Base-by-base conservation (phyloP, 768 basidiomycete genomes). In the Brasilioporus rufonigricans region DNA sequence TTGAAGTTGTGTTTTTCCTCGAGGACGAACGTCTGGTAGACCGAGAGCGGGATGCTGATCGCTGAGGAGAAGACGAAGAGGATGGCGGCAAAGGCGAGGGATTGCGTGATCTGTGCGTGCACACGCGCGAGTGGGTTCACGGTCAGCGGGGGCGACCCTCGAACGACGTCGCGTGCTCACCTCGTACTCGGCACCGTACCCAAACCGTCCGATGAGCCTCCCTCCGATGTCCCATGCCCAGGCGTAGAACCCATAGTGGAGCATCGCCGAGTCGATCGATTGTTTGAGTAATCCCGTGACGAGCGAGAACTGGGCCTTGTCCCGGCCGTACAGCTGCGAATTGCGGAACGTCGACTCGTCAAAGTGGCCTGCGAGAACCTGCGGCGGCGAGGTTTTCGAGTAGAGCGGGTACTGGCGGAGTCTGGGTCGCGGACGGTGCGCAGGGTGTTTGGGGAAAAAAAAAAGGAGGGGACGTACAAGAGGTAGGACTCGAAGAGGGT, bases 1-100 rank as follows among this genome's bases (percentile, higher is more conserved):
- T 98, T 99, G 79, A 98, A 98, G 1, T 95, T 95, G 60, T 97
- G 93, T 60, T 87, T 89, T 68, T 96, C 89, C 73, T 98, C 97
- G 36, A 98, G 78, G 6, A 94, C 89, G 66, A 99, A 99, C 4
- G 93, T 97, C 56, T 85, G 81, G 74, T 97, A 98, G 23, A 87
- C 76, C 31, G 82, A 84, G 39, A 93, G 74, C 19, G 96, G 93
- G 12, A 94, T 75, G 9, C 81, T 75, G 2, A 92, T 85, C 27
- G 91, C 68, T 0, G 84, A 80, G 3, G 87, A 87, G 38, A 84
- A 50, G 53, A 89, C 68, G 63, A 82, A 85, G 40, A 96, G 73
- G 39, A 89, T 65, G 50, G 81, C 82, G 4, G 85, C 79, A 67
- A 93, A 96, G 8, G 80, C 77, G 51, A 96, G 82, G 1, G 93